Base-by-base conservation (phyloP, 106 monocot species). In the Dendrobium chrysotoxum region DNA sequence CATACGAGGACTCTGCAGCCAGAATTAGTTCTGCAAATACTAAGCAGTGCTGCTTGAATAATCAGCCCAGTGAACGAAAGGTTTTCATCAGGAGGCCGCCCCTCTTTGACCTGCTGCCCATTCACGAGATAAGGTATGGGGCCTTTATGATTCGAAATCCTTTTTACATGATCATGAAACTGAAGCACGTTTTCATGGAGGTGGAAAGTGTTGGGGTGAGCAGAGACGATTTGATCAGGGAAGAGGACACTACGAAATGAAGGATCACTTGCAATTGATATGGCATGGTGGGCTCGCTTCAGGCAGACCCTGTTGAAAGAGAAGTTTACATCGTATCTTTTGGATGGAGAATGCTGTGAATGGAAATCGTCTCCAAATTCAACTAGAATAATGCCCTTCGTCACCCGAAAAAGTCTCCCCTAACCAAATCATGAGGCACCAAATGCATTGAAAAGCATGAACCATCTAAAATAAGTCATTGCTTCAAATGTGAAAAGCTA, bases 281-380 rank as follows among this genome's bases (percentile, higher is more conserved):
- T 67, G 42, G 88, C 88, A 39, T 74, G 75, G 55, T 88, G 88
- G 28, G 79, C 45, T 76, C 88, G 72, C 58, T 85, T 88, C 67
- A 88, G 70, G 45, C 88, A 85, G 39, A 85, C 85, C 45, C 85
- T 79, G 82, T 88, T 88, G 53, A 88, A 88, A 75, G 88, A 88
- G 82, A 88, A 88, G 85, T 77, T 88, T 10, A 82, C 85, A 65
- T 88, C 73, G 46, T 88, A 85, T 46, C 35, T 88, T 41, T 82
- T 85, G 9, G 72, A 50, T 61, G 79, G 35, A 39, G 68, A 67
- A 44, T 88, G 85, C 71, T 88, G 88, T 42, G 25, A n/a, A 28
- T 85, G 75, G 80, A 88, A 88, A 70, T 85, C 82, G 4, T 82
- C 82, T 31, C 31, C 40, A 28, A 88, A 88, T 74, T 88, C 88